phyloP scores from a whole-genome alignment of 129 eudicot genomes.

The Lonicera japonica region DNA sequence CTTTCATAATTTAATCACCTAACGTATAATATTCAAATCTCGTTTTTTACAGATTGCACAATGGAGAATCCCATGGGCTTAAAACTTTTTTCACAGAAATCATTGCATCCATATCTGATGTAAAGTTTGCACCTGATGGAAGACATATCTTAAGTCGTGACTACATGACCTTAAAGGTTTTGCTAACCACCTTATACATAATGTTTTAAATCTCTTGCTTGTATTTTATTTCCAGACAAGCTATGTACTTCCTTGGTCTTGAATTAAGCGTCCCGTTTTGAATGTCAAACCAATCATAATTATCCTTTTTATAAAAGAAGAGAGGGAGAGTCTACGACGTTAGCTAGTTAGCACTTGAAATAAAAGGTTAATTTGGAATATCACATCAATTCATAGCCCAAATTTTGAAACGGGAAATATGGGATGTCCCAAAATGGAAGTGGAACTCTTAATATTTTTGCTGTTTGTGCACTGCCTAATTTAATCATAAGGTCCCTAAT shows the following conservation, averaged over 20 bases:
- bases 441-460: no score
- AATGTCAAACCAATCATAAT: not conserved
- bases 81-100: slow-evolving; percentile 86
- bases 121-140: slow-evolving; percentile 70
- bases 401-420: no score
- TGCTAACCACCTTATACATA: not conserved
- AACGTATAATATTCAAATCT: not conserved
- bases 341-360: no score
- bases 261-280: no score
- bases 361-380: no score
- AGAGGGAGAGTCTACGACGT: no score
- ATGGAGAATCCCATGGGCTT: slow-evolving; percentile 39
- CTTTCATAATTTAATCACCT: not conserved
- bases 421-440: no score
- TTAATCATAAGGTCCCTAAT: not conserved
- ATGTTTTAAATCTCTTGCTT: not conserved
- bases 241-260: not conserved
- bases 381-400: no score
- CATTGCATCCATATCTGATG: slow-evolving; percentile 65
- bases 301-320: not conserved
- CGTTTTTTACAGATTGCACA: slow-evolving; percentile 53
- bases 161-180: slow-evolving; percentile 80
- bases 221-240: not conserved
- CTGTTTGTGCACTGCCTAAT: not conserved
- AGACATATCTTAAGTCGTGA: slow-evolving; percentile 82